These are phyloP conservation scores for Xylariaceae sp. DNA, from an alignment of 2,329 filamentous ascomycete species.

Conservation along the genomic window DNA sequence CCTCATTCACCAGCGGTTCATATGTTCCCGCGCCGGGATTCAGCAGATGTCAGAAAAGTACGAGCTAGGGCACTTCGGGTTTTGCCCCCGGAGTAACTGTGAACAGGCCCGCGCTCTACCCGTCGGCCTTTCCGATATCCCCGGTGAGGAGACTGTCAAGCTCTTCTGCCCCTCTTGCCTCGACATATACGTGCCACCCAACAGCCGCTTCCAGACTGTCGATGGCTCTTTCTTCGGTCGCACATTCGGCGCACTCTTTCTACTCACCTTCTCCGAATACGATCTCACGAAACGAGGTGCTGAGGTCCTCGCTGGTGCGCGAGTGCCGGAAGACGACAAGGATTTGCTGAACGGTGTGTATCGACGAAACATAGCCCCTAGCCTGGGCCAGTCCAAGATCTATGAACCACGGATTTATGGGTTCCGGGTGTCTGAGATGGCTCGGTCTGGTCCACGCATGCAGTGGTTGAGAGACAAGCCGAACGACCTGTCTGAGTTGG, in stretches of 20 bases:
- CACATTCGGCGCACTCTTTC: conserved; percentile 93
- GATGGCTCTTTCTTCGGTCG: conserved; percentile 98
- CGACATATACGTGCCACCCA: conserved; percentile 95
- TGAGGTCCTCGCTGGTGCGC: conserved; percentile 46
- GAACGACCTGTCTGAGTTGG: conserved; percentile 70
- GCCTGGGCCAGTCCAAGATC: conserved; percentile 73
- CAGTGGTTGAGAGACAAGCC: conserved; percentile 90
- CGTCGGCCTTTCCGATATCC: conserved; percentile 89
- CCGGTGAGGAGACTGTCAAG: conserved; percentile 96
- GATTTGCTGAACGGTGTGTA: conserved; percentile 78
- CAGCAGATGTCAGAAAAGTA: conserved; percentile 99
- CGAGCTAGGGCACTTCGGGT: conserved; percentile 91
- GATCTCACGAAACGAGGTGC: conserved; percentile 71
- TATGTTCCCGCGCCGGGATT: conserved; percentile 91
- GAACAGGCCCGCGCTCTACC: conserved; percentile 85
- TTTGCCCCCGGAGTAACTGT: conserved; percentile 92
- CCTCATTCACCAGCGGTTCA: conserved; percentile 96
- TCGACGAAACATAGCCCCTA: conserved; percentile 80
- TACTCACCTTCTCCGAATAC: conserved; percentile 97
- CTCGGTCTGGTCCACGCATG: conserved; percentile 88
- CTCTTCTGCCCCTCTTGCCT: conserved; percentile 95
- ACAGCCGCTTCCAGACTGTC: conserved; percentile 94
- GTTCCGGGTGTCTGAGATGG: conserved; percentile 87
- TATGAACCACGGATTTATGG: conserved; percentile 97
- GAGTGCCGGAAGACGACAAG: conserved; percentile 40